These are phyloP conservation scores for Crithidia fasciculata DNA, from an alignment of 208 protist genomes.

Conservation along the genomic window DNA sequence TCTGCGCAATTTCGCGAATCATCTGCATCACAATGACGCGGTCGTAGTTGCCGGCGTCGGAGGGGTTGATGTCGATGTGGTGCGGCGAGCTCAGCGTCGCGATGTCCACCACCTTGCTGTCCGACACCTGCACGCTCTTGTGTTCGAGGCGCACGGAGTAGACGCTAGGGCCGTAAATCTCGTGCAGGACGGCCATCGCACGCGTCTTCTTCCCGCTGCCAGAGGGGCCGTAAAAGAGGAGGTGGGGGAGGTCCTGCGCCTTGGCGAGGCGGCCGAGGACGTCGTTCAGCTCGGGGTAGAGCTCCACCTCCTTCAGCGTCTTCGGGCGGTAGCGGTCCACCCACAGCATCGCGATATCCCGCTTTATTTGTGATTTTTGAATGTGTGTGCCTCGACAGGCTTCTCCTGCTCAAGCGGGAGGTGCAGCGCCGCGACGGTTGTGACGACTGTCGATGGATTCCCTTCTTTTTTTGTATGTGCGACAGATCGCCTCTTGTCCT, in stretches of 20 bases:
- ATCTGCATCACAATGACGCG: conserved; percentile 97
- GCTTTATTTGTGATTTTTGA: too few species aligned
- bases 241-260: conserved; percentile 95
- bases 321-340: conserved; percentile 99
- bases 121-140: conserved; percentile 88
- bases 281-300: conserved; percentile 92
- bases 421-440: too few species aligned
- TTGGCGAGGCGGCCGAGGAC: conserved; percentile 90
- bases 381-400: too few species aligned
- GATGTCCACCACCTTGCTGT: conserved; percentile 97
- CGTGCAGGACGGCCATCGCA: conserved; percentile 93
- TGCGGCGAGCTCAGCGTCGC: conserved; percentile 95
- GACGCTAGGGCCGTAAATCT: conserved; percentile 94
- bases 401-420: too few species aligned
- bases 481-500: too few species aligned
- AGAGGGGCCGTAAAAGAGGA: conserved; percentile 97
- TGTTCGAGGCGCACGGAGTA: conserved; percentile 91
- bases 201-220: conserved; percentile 97
- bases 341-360: conserved; percentile 93
- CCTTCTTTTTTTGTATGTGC: too few species aligned
- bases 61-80: conserved; percentile 99
- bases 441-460: too few species aligned
- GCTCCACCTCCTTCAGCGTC: conserved; percentile 94
- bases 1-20: conserved; percentile 99
- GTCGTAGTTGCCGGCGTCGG: conserved; percentile 98